Base-by-base conservation (phyloP, 305 asterid species). In the Lippia alba region DNA sequence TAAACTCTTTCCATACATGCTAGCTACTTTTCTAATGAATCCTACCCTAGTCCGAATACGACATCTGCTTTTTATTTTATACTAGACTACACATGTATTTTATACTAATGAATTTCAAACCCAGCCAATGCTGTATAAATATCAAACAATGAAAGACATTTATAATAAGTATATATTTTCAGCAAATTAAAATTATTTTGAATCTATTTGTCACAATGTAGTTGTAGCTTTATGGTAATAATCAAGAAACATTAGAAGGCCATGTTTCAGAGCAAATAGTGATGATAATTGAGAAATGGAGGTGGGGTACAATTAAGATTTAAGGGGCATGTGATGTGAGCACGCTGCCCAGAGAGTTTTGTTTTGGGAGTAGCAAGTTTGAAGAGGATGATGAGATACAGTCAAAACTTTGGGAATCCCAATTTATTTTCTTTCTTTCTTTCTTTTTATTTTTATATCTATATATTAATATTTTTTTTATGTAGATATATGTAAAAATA, bases 361-460 rank as follows among this genome's bases (percentile, higher is more conserved):
- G n/a, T 55, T 56, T 65, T 56, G 72, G 67, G 67, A 73, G 72
- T 48, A 40, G 60, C 32, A 59, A 69, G 18, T n/a, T 4, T 34
- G 55, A 44, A 32, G 19, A 41, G 79, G 74, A 66, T 53, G 70
- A 54, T 53, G 70, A 54, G 61, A 12, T 68, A 60, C 44, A 69
- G 82, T 78, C 79, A 78, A 74, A 74, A 60, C 79, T 45, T 74
- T 78, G 76, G 82, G 76, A 75, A 69, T 39, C 71, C 74, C 73
- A 74, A 74, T 4, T 36, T 30, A 0, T 11, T 19, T 16, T 33
- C 0, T 55, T 61, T 60, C 55, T 33, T 64, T 44, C 1, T 3
- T 6, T n/a, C n/a, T 11, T 14, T 3, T 61, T 39, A 0, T 61
- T 34, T 30, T 4, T 16, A 11, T 74, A 16, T 41, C 54, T 2